Conservation (phyloP, 768 basidiomycete genomes). For the Cystofilobasidium capitatum region DNA sequence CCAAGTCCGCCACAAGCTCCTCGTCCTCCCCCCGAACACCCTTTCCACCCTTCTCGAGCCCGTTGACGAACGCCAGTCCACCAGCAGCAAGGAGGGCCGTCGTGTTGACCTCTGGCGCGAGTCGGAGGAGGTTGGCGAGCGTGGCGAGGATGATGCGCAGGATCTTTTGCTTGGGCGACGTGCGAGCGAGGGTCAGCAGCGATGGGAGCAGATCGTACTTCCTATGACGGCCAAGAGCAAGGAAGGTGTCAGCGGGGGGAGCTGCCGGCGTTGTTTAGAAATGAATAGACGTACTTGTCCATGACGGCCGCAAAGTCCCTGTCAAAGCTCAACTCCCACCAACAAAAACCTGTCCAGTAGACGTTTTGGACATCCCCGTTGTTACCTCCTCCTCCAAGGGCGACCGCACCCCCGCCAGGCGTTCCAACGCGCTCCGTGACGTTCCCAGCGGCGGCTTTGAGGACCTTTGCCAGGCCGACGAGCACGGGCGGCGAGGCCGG, state of each 20-base stretch:
- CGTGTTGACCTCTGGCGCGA: slow-evolving; percentile 77
- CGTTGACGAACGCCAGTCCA: slow-evolving; percentile 75
- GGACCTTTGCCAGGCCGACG: slow-evolving; percentile 60
- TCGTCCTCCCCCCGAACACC: slow-evolving; percentile 56
- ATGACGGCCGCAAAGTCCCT: slow-evolving; percentile 71
- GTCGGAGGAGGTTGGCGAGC: slow-evolving; percentile 83
- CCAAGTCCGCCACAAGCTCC: slow-evolving; percentile 83
- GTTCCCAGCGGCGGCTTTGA: slow-evolving; percentile 55
- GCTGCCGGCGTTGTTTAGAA: background rate
- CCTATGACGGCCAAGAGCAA: slow-evolving; percentile 42
- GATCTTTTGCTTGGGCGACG: slow-evolving; percentile 92
- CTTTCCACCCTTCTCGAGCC: slow-evolving; percentile 73
- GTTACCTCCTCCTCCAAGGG: slow-evolving; percentile 1
- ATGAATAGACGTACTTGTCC: slow-evolving; percentile 56
- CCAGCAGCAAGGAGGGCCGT: slow-evolving; percentile 86
- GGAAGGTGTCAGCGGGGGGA: background rate
- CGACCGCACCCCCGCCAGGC: background rate
- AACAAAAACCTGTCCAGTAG: slow-evolving; percentile 84
- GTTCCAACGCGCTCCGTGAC: background rate
- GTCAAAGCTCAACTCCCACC: slow-evolving; percentile 93
- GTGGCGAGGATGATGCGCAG: slow-evolving; percentile 86
- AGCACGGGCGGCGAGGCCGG: slow-evolving; percentile 11
- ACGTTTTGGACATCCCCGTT: slow-evolving; percentile 60
- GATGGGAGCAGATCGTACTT: slow-evolving; percentile 81
- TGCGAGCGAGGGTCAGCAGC: slow-evolving; percentile 71